These are phyloP conservation scores for Hygrophila difformis DNA, from an alignment of 257 asterid species.

Conservation along the genomic window DNA sequence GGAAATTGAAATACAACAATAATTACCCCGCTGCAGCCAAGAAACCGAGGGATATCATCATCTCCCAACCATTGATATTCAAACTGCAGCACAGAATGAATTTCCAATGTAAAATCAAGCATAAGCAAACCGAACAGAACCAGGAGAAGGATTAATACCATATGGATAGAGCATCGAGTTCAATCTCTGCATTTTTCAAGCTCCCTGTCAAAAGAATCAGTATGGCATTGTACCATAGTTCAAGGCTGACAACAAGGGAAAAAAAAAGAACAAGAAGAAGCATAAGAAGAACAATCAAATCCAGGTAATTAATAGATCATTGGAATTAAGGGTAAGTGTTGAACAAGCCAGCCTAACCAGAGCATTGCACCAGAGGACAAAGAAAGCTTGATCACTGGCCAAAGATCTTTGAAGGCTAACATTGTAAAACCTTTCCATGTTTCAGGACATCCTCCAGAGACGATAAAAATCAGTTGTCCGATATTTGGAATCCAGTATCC, in stretches of 20 bases:
- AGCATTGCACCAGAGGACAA: slow-evolving; percentile 73
- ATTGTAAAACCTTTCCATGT: slow-evolving; percentile 67
- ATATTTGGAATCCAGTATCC: slow-evolving; percentile 72
- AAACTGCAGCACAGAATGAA: slow-evolving; percentile 30
- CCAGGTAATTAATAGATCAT: background rate
- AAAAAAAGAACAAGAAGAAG: background rate
- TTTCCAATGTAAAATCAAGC: background rate
- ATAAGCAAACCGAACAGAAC: too few species aligned
- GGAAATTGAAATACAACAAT: background rate
- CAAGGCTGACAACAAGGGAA: slow-evolving; percentile 39
- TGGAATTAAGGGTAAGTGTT: background rate
- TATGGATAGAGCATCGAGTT: slow-evolving; percentile 57
- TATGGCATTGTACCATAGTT: slow-evolving; percentile 66
- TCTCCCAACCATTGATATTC: slow-evolving; percentile 68
- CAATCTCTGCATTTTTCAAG: slow-evolving; percentile 53
- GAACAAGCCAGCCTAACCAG: slow-evolving; percentile 29
- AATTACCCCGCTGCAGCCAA: slow-evolving; percentile 61
- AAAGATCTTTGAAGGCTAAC: slow-evolving; percentile 56
- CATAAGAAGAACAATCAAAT: background rate
- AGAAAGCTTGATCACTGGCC: slow-evolving; percentile 66
- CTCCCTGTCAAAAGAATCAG: slow-evolving; percentile 63
- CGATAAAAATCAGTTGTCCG: slow-evolving; percentile 44
- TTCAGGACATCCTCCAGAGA: slow-evolving; percentile 54
- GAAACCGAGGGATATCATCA: slow-evolving; percentile 75
- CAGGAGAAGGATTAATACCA: slow-evolving; percentile 33